Base-by-base conservation (phyloP, 2,329 filamentous ascomycete species). In the Xylariales sp. region DNA sequence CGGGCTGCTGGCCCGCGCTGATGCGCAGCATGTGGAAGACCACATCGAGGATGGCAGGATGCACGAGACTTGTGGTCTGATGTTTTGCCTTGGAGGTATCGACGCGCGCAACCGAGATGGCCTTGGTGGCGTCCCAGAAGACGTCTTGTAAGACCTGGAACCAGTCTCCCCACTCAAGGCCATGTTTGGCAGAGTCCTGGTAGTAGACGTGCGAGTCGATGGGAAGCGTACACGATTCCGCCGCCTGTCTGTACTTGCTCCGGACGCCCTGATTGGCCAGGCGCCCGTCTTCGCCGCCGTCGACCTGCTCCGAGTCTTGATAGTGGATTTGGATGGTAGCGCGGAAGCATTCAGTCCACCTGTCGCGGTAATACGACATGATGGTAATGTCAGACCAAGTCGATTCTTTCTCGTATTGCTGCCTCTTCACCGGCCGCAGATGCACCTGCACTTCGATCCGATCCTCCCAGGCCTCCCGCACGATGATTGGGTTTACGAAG, bases 41-140 rank as follows among this genome's bases (percentile, higher is more conserved):
- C 0, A 56, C 49, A 43, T 69, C 65, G 4, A 69, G 47, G 5
- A 66, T 49, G 9, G 59, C 57, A 1, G 64, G 65, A 40, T 68
- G 65, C 11, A 65, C 54, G 6, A 62, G 44, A 25, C 52, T 54
- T 10, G 44, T 47, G 3, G 51, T 54, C 29, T 46, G 44, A 16
- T 49, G 41, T 12, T 49, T 47, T 27, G 45, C 29, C 11, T 47
- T 52, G 11, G 49, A 43, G 7, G 53, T 43, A 31, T 56, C 45
- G 18, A 56, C 48, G 16, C 49, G 44, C 21, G 52, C 55, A 5
- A 58, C 48, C 3, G 52, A 42, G 8, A 38, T 50, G 8, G 24
- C 24, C 8, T 8, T n/a, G n/a, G 24, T 27, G 8, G 24, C 24
- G n/a, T n/a, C n/a, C n/a, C n/a, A n/a, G n/a, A n/a, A n/a, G n/a